Percentiles rank a stretch among this genome's conserved stretches.
Conservation (phyloP, 345 rosid species). For the Cardamine resedifolia region DNA sequence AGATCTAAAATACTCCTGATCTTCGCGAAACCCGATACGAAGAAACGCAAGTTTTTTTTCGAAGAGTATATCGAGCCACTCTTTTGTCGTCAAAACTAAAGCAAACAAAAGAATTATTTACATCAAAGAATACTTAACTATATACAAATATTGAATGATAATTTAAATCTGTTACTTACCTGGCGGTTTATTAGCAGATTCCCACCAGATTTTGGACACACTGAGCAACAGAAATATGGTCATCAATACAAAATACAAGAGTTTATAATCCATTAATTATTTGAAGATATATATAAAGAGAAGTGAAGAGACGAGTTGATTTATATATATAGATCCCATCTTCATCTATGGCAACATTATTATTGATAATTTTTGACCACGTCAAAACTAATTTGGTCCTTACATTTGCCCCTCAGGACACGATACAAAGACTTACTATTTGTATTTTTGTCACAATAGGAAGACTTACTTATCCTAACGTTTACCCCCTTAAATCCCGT, state of each 20-base stretch:
- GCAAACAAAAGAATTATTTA: neutral
- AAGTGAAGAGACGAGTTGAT: neutral
- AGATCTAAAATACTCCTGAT: conserved; percentile 32
- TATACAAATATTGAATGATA: neutral
- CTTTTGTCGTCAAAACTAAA: conserved; percentile 19
- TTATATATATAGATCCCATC: conserved; percentile 28
- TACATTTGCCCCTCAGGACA: conserved; percentile 9
- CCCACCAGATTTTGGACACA: conserved; percentile 32
- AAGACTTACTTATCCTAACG: conserved; percentile 1
- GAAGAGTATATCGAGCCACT: conserved; percentile 25
- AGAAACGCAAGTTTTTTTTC: conserved; percentile 7
- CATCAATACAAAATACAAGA: conserved; percentile 22
- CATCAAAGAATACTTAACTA: neutral
- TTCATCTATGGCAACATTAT: neutral
- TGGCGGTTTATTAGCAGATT: conserved; percentile 20
- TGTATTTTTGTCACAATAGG: neutral
- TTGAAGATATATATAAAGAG: neutral
- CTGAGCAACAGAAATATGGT: conserved; percentile 17
- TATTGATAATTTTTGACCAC: neutral
- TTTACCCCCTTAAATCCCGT: neutral
- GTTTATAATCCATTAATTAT: conserved; percentile 15
- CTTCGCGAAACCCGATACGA: conserved; percentile 25
- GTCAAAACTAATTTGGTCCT: conserved; percentile 11
- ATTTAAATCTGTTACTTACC: conserved; percentile 10
- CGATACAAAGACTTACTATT: conserved; percentile 19